Conservation (phyloP, 2,329 filamentous ascomycete species). For the Cadophora sp. region DNA sequence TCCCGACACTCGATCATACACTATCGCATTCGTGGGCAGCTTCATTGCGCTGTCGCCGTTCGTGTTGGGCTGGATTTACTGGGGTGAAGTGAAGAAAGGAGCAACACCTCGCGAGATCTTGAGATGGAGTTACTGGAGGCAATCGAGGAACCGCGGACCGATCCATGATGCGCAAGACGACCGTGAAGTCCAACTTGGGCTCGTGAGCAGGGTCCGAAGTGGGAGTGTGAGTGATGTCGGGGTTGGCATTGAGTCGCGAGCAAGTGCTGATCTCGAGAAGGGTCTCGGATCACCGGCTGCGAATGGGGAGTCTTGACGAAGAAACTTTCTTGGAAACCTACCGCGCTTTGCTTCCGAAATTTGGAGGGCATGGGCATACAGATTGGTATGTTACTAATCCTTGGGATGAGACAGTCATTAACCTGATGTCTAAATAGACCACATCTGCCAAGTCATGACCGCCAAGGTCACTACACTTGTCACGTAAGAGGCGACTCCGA, state of each 20-base stretch:
- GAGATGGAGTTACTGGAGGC: slow-evolving; percentile 16
- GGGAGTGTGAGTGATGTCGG: slow-evolving; percentile 22
- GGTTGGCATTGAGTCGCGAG: not conserved
- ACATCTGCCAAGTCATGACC: slow-evolving; percentile 28
- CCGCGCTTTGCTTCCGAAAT: not conserved
- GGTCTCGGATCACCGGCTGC: slow-evolving; percentile 9
- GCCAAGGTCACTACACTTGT: slow-evolving; percentile 29
- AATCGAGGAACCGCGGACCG: not conserved
- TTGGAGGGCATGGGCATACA: not conserved
- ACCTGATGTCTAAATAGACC: slow-evolving; percentile 12
- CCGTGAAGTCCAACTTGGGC: not conserved
- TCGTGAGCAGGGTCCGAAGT: not conserved
- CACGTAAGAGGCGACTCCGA: slow-evolving; percentile 28
- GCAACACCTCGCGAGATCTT: slow-evolving; percentile 5
- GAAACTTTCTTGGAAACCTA: not conserved
- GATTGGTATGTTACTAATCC: not conserved
- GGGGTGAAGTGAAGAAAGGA: slow-evolving; percentile 14
- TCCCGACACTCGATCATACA: slow-evolving; percentile 35
- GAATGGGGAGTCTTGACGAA: slow-evolving; percentile 1
- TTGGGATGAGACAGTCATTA: not conserved
- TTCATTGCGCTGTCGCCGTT: slow-evolving; percentile 31
- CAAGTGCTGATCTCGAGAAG: slow-evolving; percentile 25
- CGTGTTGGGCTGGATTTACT: slow-evolving; percentile 23
- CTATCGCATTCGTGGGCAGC: slow-evolving; percentile 34
- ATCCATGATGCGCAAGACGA: not conserved